Percentiles rank a stretch among this genome's conserved stretches.
Conservation (phyloP, 2,329 filamentous ascomycete genomes). For the Calonectria pauciramosa region DNA sequence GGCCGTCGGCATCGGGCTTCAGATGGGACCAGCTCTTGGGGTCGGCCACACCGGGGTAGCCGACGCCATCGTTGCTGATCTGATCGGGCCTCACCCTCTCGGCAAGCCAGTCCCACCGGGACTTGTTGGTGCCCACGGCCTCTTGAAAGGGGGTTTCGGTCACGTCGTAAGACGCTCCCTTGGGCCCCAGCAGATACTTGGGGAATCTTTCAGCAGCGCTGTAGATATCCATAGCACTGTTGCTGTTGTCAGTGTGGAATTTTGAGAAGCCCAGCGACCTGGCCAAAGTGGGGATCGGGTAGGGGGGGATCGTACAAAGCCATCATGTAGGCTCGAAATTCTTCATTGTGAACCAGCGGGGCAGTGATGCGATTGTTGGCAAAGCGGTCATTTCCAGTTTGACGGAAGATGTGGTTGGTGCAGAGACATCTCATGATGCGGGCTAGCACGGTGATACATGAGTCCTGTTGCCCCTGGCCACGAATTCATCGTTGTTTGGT, state of each 20-base stretch:
- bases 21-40: background rate
- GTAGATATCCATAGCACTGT: background rate
- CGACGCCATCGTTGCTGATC: background rate
- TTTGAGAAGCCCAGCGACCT: too few species aligned
- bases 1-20: background rate
- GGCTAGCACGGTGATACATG: background rate
- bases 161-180: background rate
- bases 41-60: background rate
- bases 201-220: background rate
- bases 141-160: background rate
- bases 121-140: background rate
- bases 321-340: background rate
- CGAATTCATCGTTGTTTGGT: background rate
- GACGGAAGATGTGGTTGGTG: background rate
- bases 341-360: background rate
- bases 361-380: background rate
- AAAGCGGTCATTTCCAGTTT: background rate
- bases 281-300: too few species aligned
- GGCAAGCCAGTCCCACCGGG: background rate
- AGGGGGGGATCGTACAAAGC: background rate
- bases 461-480: background rate
- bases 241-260: background rate
- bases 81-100: background rate
- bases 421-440: background rate
- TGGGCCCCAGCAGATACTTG: background rate